A percentile compares a stretch with the other conserved stretches of the same genome.
These are phyloP conservation scores for Flaveria floridana DNA, from an alignment of 140 eudicot species.

Conservation along the genomic window DNA sequence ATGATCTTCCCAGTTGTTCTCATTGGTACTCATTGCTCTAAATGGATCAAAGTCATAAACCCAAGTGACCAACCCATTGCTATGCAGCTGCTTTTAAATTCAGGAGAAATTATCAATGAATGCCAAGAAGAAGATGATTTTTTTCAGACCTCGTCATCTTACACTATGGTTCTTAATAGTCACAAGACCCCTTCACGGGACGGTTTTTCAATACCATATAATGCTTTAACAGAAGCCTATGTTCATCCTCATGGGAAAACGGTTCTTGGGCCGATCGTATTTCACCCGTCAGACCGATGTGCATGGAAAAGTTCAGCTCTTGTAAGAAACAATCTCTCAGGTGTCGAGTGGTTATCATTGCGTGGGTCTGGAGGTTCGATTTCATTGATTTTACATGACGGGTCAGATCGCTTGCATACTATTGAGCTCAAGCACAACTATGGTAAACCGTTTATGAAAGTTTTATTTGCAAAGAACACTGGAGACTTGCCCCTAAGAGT, in stretches of 20 bases:
- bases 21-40: conserved; percentile 51
- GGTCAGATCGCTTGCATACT: conserved; percentile 45
- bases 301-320: conserved; percentile 81
- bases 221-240: conserved; percentile 64
- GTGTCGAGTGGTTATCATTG: conserved; percentile 78
- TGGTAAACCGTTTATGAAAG: conserved; percentile 43
- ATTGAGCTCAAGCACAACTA: conserved; percentile 52
- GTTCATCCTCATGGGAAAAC: conserved; percentile 71
- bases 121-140: conserved; percentile 48
- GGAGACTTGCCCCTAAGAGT: conserved; percentile 75
- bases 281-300: conserved; percentile 75
- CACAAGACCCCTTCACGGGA: conserved; percentile 47
- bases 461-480: conserved; percentile 54
- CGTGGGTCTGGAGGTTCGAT: conserved; percentile 75
- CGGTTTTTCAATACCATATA: conserved; percentile 67
- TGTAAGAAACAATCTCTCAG: conserved; percentile 80
- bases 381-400: conserved; percentile 60
- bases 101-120: conserved; percentile 63
- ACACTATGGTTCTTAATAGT: conserved; percentile 42
- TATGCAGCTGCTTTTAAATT: conserved; percentile 74
- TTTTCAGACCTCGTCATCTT: conserved; percentile 48
- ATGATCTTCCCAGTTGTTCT: conserved; percentile 57
- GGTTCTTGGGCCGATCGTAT: conserved; percentile 67
- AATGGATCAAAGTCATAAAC: conserved; percentile 58
- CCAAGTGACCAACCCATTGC: conserved; percentile 72